Conservation (phyloP, 1,284 basidiomycete species). For the Bondarzewia mesenterica region DNA sequence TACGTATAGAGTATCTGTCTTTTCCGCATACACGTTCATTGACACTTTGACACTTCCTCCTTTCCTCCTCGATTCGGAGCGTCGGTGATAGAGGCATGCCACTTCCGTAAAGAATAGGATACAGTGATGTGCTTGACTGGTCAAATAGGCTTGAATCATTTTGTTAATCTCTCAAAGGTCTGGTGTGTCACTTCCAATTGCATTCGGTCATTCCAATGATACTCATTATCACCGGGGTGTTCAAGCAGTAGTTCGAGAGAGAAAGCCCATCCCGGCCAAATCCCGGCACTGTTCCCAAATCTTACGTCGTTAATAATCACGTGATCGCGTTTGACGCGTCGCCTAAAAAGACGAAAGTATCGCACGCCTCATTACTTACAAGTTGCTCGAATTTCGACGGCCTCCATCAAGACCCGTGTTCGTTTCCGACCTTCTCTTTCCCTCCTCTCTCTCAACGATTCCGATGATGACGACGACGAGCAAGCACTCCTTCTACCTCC, state of each 20-base stretch:
- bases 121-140: no score
- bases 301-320: constrained; percentile 4
- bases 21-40: not conserved
- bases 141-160: no score
- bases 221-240: no score
- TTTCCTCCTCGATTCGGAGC: no score
- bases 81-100: no score
- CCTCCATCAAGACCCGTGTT: constrained; percentile 11
- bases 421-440: constrained; percentile 5
- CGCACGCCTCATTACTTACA: constrained; percentile 11
- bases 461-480: constrained; percentile 9
- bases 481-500: constrained; percentile 16
- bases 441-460: constrained; percentile 8
- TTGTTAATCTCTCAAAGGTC: no score
- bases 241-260: no score
- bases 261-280: not conserved
- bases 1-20: not conserved
- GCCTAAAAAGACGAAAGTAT: constrained; percentile 10
- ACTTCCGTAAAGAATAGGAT: no score
- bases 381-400: constrained; percentile 5
- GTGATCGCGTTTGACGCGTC: constrained; percentile 16
- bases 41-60: not conserved
- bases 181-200: no score
- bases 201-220: no score
- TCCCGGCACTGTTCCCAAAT: no score